Percentiles rank a stretch among this genome's conserved stretches.
Conservation (phyloP, 768 basidiomycete species). For the Collybiopsis luxurians region DNA sequence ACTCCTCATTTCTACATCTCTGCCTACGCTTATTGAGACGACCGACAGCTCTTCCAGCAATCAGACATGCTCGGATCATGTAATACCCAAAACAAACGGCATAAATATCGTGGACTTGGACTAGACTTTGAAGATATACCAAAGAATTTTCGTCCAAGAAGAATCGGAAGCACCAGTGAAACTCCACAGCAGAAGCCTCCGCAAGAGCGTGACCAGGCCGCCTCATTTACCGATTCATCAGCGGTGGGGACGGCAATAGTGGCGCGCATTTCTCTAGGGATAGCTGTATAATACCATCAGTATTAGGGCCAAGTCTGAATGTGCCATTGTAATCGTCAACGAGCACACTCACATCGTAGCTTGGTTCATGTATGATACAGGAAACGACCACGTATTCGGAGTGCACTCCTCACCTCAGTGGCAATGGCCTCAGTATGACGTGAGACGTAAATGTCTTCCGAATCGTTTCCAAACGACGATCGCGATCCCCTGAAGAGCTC, state of each 20-base stretch:
- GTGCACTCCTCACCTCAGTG: conserved; percentile 62
- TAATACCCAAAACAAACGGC: conserved; percentile 81
- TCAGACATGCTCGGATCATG: conserved; percentile 71
- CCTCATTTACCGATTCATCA: conserved; percentile 63
- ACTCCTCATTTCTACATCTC: conserved; percentile 52
- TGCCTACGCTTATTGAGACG: conserved; percentile 70
- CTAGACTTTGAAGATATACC: conserved; percentile 48
- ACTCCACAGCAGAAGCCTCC: conserved; percentile 65
- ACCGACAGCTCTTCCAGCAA: conserved; percentile 62
- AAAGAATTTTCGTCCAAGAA: conserved; percentile 73
- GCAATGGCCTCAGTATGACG: conserved; percentile 82
- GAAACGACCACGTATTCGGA: conserved; percentile 35
- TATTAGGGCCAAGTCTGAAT: conserved; percentile 82
- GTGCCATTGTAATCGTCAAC: too few relatives aligned
- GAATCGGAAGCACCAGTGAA: conserved; percentile 63
- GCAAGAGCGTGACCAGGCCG: conserved; percentile 71
- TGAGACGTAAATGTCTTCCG: conserved; percentile 67
- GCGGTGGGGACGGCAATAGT: conserved; percentile 67
- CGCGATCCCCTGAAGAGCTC: conserved; percentile 50
- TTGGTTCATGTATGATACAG: conserved; percentile 22
- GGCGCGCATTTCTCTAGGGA: conserved; percentile 75
- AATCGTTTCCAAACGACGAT: conserved; percentile 64
- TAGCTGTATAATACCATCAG: conserved; percentile 76
- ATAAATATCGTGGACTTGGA: conserved; percentile 85
- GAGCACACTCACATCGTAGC: too few relatives aligned